A percentile compares a stretch with the other conserved stretches of the same genome.
These are phyloP conservation scores for Cladophialophora chaetospira DNA, from an alignment of 2,329 filamentous ascomycete species.

Conservation along the genomic window DNA sequence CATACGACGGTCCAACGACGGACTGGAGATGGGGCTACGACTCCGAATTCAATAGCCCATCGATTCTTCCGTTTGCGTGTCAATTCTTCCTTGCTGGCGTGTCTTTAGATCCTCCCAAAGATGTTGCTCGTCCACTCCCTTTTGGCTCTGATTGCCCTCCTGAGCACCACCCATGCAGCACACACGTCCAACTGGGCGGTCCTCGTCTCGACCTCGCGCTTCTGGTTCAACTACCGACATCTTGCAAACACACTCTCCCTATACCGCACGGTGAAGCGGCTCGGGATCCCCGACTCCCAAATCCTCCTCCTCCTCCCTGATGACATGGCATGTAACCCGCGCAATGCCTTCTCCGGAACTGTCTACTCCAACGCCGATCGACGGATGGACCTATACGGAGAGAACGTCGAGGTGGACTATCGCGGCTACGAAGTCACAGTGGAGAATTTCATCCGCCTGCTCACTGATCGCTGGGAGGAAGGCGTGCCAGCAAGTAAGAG, in stretches of 20 bases:
- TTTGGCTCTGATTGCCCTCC: constrained; percentile 10
- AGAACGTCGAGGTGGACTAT: constrained; percentile 98
- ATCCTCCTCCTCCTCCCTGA: constrained; percentile 99
- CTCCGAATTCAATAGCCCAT: too few relatives aligned
- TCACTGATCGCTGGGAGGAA: constrained; percentile 91
- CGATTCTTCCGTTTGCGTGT: neutral
- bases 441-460: constrained; percentile 93
- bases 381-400: constrained; percentile 92
- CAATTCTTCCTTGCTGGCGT: too few relatives aligned
- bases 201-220: constrained; percentile 95
- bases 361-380: constrained; percentile 98
- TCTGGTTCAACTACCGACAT: constrained; percentile 99
- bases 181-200: constrained; percentile 99
- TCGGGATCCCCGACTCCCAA: constrained; percentile 96
- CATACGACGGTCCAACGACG: too few relatives aligned
- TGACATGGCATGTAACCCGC: constrained; percentile 99
- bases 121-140: neutral
- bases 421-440: constrained; percentile 97
- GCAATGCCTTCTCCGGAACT: constrained; percentile 95
- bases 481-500: constrained; percentile 95
- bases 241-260: constrained; percentile 96
- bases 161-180: constrained; percentile 17
- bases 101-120: too few relatives aligned
- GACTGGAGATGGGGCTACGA: too few relatives aligned
- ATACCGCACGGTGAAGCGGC: constrained; percentile 95